These are phyloP conservation scores for Tricholoma matsutake DNA, from an alignment of 768 basidiomycete species.

Conservation along the genomic window DNA sequence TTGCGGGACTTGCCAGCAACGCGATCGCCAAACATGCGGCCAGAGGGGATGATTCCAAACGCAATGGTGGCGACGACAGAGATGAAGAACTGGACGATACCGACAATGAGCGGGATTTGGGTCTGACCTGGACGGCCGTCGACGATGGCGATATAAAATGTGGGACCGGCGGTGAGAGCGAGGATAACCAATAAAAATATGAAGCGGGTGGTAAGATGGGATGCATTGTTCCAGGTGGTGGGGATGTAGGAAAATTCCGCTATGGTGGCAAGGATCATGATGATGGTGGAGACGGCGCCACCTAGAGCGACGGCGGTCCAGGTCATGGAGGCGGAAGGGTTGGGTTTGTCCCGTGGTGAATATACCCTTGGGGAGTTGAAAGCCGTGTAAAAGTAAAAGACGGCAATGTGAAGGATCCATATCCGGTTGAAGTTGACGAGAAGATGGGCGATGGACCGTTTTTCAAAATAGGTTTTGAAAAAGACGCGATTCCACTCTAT, in stretches of 20 bases:
- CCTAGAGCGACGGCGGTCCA: conserved; percentile 97
- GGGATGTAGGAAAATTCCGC: conserved; percentile 97
- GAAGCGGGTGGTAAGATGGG: conserved; percentile 91
- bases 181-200: conserved; percentile 90
- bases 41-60: conserved; percentile 90
- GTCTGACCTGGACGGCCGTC: conserved; percentile 58
- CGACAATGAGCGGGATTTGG: conserved; percentile 85
- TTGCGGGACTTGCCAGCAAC: conserved; percentile 97
- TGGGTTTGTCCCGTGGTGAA: conserved; percentile 59
- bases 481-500: conserved; percentile 95
- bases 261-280: conserved; percentile 92
- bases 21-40: conserved; percentile 97
- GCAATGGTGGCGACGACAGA: conserved; percentile 78
- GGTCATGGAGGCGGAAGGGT: conserved; percentile 83
- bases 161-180: conserved; percentile 89
- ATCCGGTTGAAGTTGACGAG: conserved; percentile 99
- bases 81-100: conserved; percentile 91
- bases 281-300: conserved; percentile 87
- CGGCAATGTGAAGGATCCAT: conserved; percentile 92
- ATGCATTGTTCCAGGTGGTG: conserved; percentile 98
- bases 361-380: conserved; percentile 95
- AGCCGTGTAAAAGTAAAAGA: conserved; percentile 98
- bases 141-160: conserved; percentile 87
- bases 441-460: conserved; percentile 88
- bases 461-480: conserved; percentile 99